Percentiles rank a stretch among this genome's conserved stretches.
phyloP scores from a whole-genome alignment of 129 eudicot genomes.

The Saposhnikovia divaricata region DNA sequence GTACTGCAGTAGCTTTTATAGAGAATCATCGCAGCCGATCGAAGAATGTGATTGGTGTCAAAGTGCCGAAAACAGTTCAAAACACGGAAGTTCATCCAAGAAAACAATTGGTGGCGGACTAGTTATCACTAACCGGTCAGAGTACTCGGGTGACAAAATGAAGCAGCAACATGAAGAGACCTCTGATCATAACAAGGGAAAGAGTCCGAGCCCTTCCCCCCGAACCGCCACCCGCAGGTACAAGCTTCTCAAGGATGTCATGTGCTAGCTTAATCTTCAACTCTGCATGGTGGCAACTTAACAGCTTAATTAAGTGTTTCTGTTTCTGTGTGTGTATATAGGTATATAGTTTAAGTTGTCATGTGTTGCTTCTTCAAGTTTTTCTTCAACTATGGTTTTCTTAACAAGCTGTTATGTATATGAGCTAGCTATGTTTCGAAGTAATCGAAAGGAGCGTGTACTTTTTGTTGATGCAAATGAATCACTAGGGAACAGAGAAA shows the following conservation, averaged over 20 bases:
- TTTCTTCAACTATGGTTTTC: background rate
- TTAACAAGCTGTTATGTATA: background rate
- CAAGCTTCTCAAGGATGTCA: conserved; percentile 97
- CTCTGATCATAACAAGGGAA: conserved; percentile 24
- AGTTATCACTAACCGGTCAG: conserved; percentile 11
- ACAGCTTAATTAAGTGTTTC: background rate
- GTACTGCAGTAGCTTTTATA: conserved; percentile 86
- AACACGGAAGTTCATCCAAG: conserved; percentile 42
- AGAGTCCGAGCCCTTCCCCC: conserved; percentile 53
- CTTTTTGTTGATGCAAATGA: background rate
- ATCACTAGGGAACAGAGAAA: too few species aligned
- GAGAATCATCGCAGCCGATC: conserved; percentile 52
- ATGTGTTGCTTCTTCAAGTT: background rate
- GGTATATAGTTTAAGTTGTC: background rate
- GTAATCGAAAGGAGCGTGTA: background rate
- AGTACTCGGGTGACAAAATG: conserved; percentile 23
- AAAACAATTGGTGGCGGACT: conserved; percentile 20
- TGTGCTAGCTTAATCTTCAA: conserved; percentile 38
- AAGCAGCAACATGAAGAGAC: conserved; percentile 46
- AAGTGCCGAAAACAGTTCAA: conserved; percentile 39
- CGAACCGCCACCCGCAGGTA: conserved; percentile 70
- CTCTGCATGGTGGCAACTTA: background rate
- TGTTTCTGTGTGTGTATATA: background rate
- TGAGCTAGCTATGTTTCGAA: background rate
- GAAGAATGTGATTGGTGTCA: conserved; percentile 90